Base-by-base conservation (phyloP, 345 rosid genomes). In the Atalantia buxifolia region DNA sequence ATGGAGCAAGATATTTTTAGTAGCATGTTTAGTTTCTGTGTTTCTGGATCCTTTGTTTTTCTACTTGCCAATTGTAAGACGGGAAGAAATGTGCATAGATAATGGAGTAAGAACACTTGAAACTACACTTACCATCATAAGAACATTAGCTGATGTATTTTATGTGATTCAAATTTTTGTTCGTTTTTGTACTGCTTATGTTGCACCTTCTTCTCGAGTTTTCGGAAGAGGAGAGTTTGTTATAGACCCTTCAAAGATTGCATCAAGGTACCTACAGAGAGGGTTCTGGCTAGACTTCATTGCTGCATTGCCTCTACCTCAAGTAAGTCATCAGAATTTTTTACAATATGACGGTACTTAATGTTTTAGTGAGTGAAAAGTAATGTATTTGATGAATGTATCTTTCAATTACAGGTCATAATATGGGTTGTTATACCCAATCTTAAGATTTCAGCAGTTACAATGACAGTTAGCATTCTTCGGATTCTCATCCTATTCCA, bases 371-470 rank as follows among this genome's bases (percentile, higher is more conserved):
- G n/a, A 9, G 35, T 69, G 27, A 45, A 7, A 71, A 48, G 21
- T 6, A 27, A 25, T 30, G 38, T 27, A 36, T 70, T 48, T 70
- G 61, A 25, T 19, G 5, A 14, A 14, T 28, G 9, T 48, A 7
- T 16, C 13, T 53, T 50, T 72, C 56, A 57, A n/a, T 68, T 33
- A 19, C 80, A 85, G 87, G 38, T 80, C 63, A 50, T 85, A 22
- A 31, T 79, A 50, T 84, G 80, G 87, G 13, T 71, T 9, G 76
- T 77, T 16, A 66, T 82, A 63, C 87, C 85, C 8, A 75, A 77
- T 10, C 27, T 78, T 16, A 42, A 78, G 48, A 28, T 69, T 28
- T 42, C 63, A 9, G 63, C 56, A 7, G 72, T 84, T 30, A 72
- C 72, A n/a, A 69, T 77, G 24, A 72, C 74, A 22, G 77, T 36